These are phyloP conservation scores for Mycena venus DNA, from an alignment of 768 basidiomycete genomes.

Conservation along the genomic window DNA sequence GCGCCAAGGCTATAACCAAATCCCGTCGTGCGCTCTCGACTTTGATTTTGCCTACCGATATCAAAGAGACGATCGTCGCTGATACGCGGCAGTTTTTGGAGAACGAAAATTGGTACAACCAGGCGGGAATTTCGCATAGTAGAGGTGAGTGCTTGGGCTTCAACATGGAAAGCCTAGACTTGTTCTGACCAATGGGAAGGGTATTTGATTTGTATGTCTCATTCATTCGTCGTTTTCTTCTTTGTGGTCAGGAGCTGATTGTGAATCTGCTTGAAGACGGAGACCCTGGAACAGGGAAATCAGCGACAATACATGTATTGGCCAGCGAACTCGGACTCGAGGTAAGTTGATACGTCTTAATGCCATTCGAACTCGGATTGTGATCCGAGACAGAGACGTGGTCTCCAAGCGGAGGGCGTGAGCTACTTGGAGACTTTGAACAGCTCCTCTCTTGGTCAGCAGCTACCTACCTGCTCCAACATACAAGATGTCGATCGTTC, in stretches of 20 bases:
- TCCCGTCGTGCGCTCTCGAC: slow-evolving; percentile 25
- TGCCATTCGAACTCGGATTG: too few relatives aligned
- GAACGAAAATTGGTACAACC: slow-evolving; percentile 31
- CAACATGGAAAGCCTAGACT: too few relatives aligned
- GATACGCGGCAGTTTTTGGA: slow-evolving; percentile 30
- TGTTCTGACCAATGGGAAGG: background rate
- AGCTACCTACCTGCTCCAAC: too few relatives aligned
- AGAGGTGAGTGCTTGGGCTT: background rate
- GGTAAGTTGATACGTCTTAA: too few relatives aligned
- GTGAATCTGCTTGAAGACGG: slow-evolving; percentile 15
- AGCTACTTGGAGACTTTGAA: too few relatives aligned
- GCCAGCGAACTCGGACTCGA: slow-evolving; percentile 30
- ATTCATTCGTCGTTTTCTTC: background rate
- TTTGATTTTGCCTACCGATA: slow-evolving; percentile 26
- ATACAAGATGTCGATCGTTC: too few relatives aligned
- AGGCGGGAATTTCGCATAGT: slow-evolving; percentile 34
- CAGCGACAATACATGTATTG: slow-evolving; percentile 11
- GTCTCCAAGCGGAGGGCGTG: too few relatives aligned
- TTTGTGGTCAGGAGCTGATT: background rate
- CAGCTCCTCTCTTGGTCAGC: too few relatives aligned
- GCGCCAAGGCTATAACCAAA: slow-evolving; percentile 26
- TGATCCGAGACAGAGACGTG: too few relatives aligned
- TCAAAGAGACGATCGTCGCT: slow-evolving; percentile 25
- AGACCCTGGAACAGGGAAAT: slow-evolving; percentile 31
- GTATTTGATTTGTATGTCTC: slow-evolving; percentile 21